These are phyloP conservation scores for Colletotrichum aenigma DNA, from an alignment of 2,329 filamentous ascomycete species.

Conservation along the genomic window DNA sequence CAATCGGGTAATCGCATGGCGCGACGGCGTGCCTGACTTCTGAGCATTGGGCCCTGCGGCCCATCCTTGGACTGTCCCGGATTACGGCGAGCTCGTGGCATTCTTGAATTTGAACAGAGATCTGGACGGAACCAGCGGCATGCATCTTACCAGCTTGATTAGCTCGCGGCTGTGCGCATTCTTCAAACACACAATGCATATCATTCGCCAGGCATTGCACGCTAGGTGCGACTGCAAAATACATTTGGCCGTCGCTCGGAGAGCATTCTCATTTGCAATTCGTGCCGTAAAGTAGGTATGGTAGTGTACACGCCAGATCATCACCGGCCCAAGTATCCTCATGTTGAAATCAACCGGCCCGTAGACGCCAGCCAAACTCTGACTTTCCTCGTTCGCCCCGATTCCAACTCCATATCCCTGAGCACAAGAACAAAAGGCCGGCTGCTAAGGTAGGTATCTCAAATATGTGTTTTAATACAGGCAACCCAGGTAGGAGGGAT, in stretches of 20 bases:
- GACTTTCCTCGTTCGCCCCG: neutral
- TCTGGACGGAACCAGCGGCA: neutral
- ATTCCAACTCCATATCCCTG: constrained; percentile 17
- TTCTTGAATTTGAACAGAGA: neutral
- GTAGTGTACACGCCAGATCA: constrained; percentile 2
- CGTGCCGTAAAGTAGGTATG: neutral
- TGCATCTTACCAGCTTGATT: neutral
- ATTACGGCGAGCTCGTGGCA: neutral
- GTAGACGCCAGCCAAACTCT: neutral
- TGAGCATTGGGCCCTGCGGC: neutral
- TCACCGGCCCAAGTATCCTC: neutral
- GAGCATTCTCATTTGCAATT: neutral
- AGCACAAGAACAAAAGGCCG: constrained; percentile 18
- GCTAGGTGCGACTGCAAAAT: neutral
- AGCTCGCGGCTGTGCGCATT: neutral
- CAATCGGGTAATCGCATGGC: neutral
- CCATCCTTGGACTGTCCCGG: neutral
- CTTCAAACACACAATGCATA: neutral
- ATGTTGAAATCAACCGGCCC: neutral
- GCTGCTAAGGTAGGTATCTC: constrained; percentile 20
- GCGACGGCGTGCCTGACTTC: neutral
- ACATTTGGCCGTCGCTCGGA: neutral
- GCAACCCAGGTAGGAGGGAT: neutral
- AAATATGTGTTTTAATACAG: constrained; percentile 20
- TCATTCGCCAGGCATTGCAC: neutral